phyloP scores from a whole-genome alignment of 2,329 filamentous ascomycete species.

The Phaeomoniella chlamydospora region DNA sequence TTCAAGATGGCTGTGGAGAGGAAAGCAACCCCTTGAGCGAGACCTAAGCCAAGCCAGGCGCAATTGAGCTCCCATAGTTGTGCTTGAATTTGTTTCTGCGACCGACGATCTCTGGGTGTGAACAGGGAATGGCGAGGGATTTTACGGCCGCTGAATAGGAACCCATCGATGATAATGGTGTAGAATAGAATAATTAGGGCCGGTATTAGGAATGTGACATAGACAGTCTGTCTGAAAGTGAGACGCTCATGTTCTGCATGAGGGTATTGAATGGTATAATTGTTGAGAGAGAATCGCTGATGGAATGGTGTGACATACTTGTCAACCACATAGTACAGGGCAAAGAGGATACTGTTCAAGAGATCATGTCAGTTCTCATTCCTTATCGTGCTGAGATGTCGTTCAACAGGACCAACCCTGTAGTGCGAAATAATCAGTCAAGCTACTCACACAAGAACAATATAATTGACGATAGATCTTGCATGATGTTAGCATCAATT shows the following conservation, averaged over 20 bases:
- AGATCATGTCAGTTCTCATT: too few relatives aligned
- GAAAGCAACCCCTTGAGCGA: constrained; percentile 40
- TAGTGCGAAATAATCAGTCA: too few relatives aligned
- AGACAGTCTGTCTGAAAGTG: constrained; percentile 31
- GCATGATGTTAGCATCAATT: neutral
- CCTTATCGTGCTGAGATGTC: too few relatives aligned
- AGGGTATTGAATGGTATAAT: constrained; percentile 43
- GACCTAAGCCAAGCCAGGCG: constrained; percentile 39
- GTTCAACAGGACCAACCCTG: too few relatives aligned
- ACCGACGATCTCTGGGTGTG: constrained; percentile 17
- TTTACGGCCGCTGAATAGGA: constrained; percentile 37
- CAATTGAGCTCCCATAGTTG: constrained; percentile 49
- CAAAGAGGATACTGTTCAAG: constrained; percentile 31
- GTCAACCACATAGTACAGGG: constrained; percentile 38
- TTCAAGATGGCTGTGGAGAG: constrained; percentile 44
- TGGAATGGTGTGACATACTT: constrained; percentile 37
- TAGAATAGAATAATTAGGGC: constrained; percentile 37
- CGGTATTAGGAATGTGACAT: constrained; percentile 35
- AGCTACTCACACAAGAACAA: neutral
- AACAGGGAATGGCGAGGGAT: neutral
- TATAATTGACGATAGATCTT: neutral
- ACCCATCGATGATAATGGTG: constrained; percentile 41
- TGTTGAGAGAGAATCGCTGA: constrained; percentile 41
- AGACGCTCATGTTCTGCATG: constrained; percentile 41
- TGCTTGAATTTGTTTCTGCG: constrained; percentile 37